phyloP scores from a whole-genome alignment of 169 alveolate species.

The Eimeria tenella region DNA sequence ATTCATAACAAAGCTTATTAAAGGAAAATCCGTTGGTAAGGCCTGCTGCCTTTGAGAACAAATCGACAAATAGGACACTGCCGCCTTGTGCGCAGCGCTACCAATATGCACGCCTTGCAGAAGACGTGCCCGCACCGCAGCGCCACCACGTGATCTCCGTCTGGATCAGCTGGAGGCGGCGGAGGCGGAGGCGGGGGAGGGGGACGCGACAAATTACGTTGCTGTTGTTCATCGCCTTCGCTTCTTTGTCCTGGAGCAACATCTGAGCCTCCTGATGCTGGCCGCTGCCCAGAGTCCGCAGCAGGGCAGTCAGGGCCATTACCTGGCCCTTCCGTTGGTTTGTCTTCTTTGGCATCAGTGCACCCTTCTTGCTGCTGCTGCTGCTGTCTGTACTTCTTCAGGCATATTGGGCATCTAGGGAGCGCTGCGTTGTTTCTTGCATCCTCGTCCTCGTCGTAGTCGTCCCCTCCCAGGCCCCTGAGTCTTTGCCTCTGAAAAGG shows the following conservation, averaged over 20 bases:
- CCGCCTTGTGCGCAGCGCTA: conserved; percentile 34
- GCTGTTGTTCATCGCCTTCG: neutral
- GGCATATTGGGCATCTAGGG: conserved; percentile 58
- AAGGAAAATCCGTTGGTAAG: conserved; percentile 56
- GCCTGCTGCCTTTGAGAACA: conserved; percentile 38
- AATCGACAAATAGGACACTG: conserved; percentile 61
- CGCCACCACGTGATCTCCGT: conserved; percentile 51
- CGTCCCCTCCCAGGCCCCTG: neutral
- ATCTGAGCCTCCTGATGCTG: neutral
- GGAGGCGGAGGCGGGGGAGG: neutral
- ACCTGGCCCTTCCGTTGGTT: neutral
- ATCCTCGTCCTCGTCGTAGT: conserved; percentile 1
- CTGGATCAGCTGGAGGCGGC: neutral
- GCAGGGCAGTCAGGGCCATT: neutral
- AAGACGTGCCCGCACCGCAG: conserved; percentile 58
- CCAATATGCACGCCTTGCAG: conserved; percentile 47
- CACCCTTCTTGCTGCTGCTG: conserved; percentile 19
- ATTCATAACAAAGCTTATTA: neutral
- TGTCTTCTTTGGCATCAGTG: neutral
- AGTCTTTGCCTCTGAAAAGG: neutral
- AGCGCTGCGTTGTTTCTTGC: conserved; percentile 9
- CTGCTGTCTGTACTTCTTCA: conserved; percentile 63
- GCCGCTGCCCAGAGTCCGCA: neutral
- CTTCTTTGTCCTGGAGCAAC: neutral
- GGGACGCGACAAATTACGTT: neutral